A percentile compares a stretch with the other conserved stretches of the same genome.
Evolutionary conservation across 2,329 filamentous ascomycete genomes (phyloP).

Genomic region (Ophiostoma tasmaniense): DNA sequence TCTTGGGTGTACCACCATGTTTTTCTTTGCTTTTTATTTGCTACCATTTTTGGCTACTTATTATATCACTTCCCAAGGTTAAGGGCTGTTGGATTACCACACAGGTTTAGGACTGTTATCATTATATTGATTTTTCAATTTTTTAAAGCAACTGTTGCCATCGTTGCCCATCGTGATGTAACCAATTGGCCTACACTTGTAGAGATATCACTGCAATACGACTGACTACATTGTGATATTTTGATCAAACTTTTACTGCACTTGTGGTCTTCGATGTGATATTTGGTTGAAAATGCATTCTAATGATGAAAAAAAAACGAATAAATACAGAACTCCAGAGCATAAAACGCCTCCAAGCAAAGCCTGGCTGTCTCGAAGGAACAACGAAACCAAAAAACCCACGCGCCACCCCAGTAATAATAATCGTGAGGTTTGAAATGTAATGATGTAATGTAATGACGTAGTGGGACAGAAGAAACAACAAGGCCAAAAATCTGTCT

Average conservation of each 20-base stretch:
- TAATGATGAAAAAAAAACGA: background rate
- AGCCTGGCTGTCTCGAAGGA: background rate
- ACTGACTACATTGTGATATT: background rate
- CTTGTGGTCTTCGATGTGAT: background rate
- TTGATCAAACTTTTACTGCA: background rate
- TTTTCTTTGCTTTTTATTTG: background rate
- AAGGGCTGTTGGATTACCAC: background rate
- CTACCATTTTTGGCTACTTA: background rate
- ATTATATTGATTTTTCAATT: background rate
- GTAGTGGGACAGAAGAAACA: background rate
- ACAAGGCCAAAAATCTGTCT: background rate
- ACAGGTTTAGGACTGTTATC: background rate
- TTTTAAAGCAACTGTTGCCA: background rate
- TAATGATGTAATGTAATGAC: background rate
- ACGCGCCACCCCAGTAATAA: background rate
- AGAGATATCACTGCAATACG: background rate
- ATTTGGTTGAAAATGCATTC: background rate
- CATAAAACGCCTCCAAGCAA: background rate
- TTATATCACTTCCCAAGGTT: background rate
- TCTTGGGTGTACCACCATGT: background rate
- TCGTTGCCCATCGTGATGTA: no score
- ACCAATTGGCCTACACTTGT: no score
- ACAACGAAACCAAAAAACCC: background rate
- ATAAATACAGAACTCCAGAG: background rate
- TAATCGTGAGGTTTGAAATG: background rate